These are phyloP conservation scores for Xylaria sp. DNA, from an alignment of 2,329 filamentous ascomycete species.

Conservation along the genomic window DNA sequence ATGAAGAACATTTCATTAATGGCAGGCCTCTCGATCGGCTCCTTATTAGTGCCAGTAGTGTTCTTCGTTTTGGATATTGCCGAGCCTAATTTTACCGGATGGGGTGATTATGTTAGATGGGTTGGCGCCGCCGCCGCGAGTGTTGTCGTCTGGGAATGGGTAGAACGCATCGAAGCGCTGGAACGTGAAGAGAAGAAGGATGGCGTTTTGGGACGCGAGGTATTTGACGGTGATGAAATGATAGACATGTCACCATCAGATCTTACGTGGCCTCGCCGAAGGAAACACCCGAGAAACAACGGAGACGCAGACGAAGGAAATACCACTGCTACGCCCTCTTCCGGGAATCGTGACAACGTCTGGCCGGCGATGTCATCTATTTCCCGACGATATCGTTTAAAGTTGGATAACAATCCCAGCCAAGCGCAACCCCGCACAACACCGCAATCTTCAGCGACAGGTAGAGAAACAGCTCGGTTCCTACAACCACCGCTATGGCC, in stretches of 20 bases:
- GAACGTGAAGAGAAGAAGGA: constrained; percentile 95
- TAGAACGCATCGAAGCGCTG: constrained; percentile 89
- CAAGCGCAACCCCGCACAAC: constrained; percentile 24
- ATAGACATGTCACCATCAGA: constrained; percentile 66
- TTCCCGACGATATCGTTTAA: constrained; percentile 46
- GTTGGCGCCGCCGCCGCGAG: constrained; percentile 93
- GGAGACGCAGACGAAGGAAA: constrained; percentile 43
- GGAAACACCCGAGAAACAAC: constrained; percentile 36
- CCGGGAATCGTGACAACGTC: constrained; percentile 41
- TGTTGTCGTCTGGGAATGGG: constrained; percentile 99
- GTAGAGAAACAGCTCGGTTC: constrained; percentile 41
- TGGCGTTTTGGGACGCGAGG: constrained; percentile 85
- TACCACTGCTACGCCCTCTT: constrained; percentile 37
- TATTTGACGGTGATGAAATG: constrained; percentile 95
- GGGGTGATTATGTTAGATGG: constrained; percentile 96
- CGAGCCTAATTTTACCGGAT: constrained; percentile 82
- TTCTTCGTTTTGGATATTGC: constrained; percentile 94
- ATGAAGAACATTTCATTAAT: constrained; percentile 90
- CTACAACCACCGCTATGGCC: constrained; percentile 61
- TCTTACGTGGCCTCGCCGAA: constrained; percentile 51
- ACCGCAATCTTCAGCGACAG: constrained; percentile 31
- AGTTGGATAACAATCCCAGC: constrained; percentile 32
- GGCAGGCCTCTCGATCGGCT: constrained; percentile 75
- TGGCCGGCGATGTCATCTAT: constrained; percentile 52
- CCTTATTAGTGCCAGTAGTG: constrained; percentile 87